Conservation (phyloP, 768 basidiomycete species). For the Termitomyces sp. region DNA sequence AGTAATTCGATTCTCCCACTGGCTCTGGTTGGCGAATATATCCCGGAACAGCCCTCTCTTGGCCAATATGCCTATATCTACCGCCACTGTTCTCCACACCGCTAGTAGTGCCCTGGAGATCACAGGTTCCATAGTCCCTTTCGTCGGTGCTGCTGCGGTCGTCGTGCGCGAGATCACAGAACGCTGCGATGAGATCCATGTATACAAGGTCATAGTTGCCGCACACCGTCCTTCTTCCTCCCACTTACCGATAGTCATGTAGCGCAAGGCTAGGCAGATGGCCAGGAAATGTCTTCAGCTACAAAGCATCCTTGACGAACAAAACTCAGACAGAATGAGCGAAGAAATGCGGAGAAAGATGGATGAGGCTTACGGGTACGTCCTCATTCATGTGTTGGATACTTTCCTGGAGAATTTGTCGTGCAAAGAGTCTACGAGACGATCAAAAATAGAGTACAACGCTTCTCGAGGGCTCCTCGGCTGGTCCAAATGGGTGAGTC, state of each 20-base stretch:
- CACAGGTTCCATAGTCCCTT: conserved; percentile 40
- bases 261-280: conserved; percentile 40
- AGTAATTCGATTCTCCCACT: conserved; percentile 8
- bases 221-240: background rate
- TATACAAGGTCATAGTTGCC: conserved; percentile 38
- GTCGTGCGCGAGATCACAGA: conserved; percentile 38
- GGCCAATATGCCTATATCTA: background rate
- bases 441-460: conserved; percentile 32
- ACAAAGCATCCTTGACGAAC: conserved; percentile 33
- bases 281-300: conserved; percentile 36
- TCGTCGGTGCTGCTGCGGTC: conserved; percentile 36
- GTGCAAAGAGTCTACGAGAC: conserved; percentile 33
- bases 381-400: background rate
- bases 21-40: background rate
- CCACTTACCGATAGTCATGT: background rate
- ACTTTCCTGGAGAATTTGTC: background rate
- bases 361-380: conserved; percentile 42
- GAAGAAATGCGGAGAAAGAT: conserved; percentile 32
- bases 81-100: background rate
- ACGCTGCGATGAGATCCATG: conserved; percentile 38
- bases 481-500: conserved; percentile 34
- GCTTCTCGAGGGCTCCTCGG: conserved; percentile 33
- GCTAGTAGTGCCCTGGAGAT: conserved; percentile 27
- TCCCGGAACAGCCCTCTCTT: background rate
- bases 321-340: conserved; percentile 31